Evolutionary conservation across 2,329 filamentous ascomycete species (phyloP).

Genomic region (Paraconiothyrium brasiliense): DNA sequence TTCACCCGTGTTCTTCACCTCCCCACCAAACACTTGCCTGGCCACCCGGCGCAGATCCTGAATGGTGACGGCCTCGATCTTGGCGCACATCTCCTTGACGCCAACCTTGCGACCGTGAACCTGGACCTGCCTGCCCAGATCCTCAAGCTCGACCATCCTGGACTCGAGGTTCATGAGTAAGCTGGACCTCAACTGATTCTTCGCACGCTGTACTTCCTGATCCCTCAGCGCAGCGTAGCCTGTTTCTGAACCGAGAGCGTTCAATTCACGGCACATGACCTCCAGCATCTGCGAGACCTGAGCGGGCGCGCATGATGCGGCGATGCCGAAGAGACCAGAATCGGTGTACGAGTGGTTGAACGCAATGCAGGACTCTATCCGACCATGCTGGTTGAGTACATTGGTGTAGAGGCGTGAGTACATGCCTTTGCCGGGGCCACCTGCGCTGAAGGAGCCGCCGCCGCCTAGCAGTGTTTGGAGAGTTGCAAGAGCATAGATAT

Average conservation of each 20-base stretch:
- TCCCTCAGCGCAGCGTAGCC: constrained; percentile 77
- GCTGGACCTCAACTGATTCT: constrained; percentile 92
- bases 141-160: constrained; percentile 96
- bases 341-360: constrained; percentile 99
- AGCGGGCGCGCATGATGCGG: constrained; percentile 81
- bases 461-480: constrained; percentile 95
- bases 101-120: constrained; percentile 94
- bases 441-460: constrained; percentile 94
- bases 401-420: constrained; percentile 98
- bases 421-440: constrained; percentile 98
- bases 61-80: constrained; percentile 84
- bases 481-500: constrained; percentile 96
- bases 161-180: constrained; percentile 98
- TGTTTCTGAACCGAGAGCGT: constrained; percentile 76
- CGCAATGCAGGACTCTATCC: constrained; percentile 94
- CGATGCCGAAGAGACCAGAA: constrained; percentile 93
- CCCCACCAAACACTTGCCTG: constrained; percentile 76
- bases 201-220: constrained; percentile 86
- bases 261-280: constrained; percentile 91
- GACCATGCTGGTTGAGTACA: constrained; percentile 95
- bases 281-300: constrained; percentile 87
- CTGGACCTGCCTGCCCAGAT: constrained; percentile 93
- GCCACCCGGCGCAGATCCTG: constrained; percentile 85
- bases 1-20: constrained; percentile 75
- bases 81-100: constrained; percentile 89